These are phyloP conservation scores for Pichia sp. DNA, from an alignment of 1,139 yeast genomes.

Conservation along the genomic window DNA sequence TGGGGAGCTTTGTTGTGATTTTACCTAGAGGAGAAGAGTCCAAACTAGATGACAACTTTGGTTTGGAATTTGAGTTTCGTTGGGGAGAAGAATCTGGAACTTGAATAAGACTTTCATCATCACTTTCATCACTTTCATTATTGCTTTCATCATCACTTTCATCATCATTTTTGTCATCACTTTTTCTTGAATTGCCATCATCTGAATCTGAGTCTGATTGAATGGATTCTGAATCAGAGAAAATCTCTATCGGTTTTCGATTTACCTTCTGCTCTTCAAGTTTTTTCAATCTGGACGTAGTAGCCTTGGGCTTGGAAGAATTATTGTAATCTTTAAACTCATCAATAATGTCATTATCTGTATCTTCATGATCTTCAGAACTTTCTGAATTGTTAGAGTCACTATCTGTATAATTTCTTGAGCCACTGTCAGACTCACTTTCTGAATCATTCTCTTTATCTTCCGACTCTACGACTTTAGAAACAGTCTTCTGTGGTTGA, in stretches of 20 bases:
- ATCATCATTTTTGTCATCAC: background rate
- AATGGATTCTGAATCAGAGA: background rate
- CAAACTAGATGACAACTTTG: constrained; percentile 12
- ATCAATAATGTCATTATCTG: too few species aligned
- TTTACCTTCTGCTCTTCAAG: background rate
- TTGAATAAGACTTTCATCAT: constrained; percentile 29
- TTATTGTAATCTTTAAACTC: background rate
- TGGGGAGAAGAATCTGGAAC: constrained; percentile 43
- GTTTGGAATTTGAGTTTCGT: background rate
- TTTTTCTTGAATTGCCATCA: background rate
- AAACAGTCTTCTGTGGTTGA: too few species aligned
- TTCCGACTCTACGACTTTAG: too few species aligned
- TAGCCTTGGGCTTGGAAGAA: background rate
- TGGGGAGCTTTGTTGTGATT: constrained; percentile 13
- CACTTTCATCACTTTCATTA: background rate
- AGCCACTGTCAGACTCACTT: background rate
- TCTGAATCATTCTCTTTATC: background rate
- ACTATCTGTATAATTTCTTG: background rate
- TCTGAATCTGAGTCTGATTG: background rate
- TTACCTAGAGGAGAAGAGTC: constrained; percentile 22
- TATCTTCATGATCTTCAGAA: too few species aligned
- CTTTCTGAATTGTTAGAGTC: too few species aligned
- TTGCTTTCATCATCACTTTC: constrained; percentile 3
- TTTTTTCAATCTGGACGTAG: background rate
- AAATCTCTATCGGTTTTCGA: background rate